Evolutionary conservation across 139 green algal genomes (phyloP), one percentile per base, ranked within the genome.

Genomic region (Mesotaenium endlicherianum): DNA sequence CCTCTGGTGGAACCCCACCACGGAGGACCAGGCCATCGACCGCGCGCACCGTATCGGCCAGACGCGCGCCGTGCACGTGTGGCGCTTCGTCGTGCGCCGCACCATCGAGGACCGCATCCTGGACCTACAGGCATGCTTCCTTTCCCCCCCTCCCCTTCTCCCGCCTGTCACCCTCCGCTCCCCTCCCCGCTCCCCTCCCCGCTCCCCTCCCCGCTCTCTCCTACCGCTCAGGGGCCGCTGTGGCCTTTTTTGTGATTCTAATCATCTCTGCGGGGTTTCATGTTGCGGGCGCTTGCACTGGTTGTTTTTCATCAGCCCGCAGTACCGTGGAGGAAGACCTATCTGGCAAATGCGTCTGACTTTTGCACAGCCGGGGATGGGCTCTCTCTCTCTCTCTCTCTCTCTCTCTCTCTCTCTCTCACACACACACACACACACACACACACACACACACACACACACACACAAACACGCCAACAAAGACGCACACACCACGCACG

Each of bases 21-120:
- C 86, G 1, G 92, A 95, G 80, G 92, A 95, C 49, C 93, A 97
- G 90, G 95, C 95, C 80, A 97, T 98, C 31, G 95, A 98, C 89
- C 75, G 95, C 0, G 91, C 91, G 8, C 95, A 98, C 82, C 89
- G 95, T 47, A 97, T 98, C 39, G 95, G 95, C 50, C 85, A 91
- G 71, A 85, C 41, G 31, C 58, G 87, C 14, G 72, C 93, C 11
- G 95, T 98, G 34, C 70, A 92, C 20, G 94, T 97, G 36, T 94
- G 89, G 6, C 90, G 94, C 70, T 91, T 97, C 85, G 93, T 89
- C n/a, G 82, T 95, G 1, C 81, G 87, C 8, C 91, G 86, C 82
- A 93, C 89, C 6, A 91, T 97, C 2, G 94, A 97, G 88, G 92
- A 97, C 45, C 80, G 91, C 17, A 96, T 97, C 70, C 75, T 97